Base-by-base conservation (phyloP, 441 rosid species). In the Omphalea diandra region DNA sequence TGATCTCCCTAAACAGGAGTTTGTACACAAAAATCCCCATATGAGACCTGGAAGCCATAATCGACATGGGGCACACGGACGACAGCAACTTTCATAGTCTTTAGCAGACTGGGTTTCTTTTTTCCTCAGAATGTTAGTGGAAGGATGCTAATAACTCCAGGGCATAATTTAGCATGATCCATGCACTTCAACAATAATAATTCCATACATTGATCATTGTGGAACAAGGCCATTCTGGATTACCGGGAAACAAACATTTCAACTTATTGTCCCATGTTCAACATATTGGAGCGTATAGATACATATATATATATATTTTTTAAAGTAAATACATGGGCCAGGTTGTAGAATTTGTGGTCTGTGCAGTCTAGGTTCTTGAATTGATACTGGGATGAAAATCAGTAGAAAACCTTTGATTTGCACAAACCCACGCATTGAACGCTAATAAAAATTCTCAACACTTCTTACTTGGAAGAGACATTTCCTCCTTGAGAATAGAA, bases 1-100 rank as follows among this genome's bases (percentile, higher is more conserved):
- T 12, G 93, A 89, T 65, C 85, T 87, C 67, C 96, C 96, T 0
- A 84, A 85, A 79, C 96, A 86, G 73, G 87, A 84, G 17, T 75
- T 49, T 40, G 79, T 68, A 56, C 85, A 80, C 11, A 88, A 80
- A 70, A 86, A 88, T 65, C 82, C 79, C 43, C 85, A 74, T 32
- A 63, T 76, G 76, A 85, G 86, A 79, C 81, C 85, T 0, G 95
- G 90, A 64, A 87, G 81, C 81, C 82, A 78, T 74, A 87, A 84
- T 77, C 82, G 91, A 82, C 79, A 83, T 49, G 80, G 91, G 94
- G 81, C 80, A 24, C 87, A 86, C 22, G 89, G 94, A n/a, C 72
- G 94, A 69, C 78, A 86, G 63, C 85, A 84, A 74, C 22, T 33
- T 75, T 35, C 40, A 43, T 29, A 50, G 24, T 58, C 27, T 52